phyloP scores from a whole-genome alignment of 176 grass and related monocot species.

The Carex pumila region DNA sequence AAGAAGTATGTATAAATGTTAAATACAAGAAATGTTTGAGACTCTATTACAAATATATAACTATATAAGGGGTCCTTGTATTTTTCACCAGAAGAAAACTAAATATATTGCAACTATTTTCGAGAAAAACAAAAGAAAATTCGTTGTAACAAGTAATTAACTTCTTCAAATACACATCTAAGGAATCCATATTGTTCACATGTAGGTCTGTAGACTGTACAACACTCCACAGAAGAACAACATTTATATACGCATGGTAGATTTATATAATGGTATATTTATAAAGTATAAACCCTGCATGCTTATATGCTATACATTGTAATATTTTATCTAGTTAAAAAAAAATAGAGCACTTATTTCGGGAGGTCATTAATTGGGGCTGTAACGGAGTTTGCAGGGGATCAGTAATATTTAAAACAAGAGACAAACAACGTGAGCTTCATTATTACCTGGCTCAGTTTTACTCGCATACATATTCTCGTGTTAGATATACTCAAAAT shows the following conservation, averaged over 20 bases:
- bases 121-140: not conserved
- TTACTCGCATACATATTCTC: not conserved
- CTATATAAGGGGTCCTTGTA: no score
- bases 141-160: not conserved
- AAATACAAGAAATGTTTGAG: no score
- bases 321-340: not conserved
- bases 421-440: conserved; percentile 15
- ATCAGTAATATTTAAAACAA: not conserved
- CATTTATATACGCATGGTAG: no score
- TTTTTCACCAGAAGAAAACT: not conserved
- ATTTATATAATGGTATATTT: not conserved
- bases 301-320: not conserved
- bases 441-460: not conserved
- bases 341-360: not conserved
- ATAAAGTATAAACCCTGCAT: not conserved
- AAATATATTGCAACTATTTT: not conserved
- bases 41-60: no score
- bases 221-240: no score
- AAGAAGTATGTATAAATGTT: no score
- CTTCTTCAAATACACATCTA: not conserved
- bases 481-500: not conserved
- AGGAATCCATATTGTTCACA: not conserved
- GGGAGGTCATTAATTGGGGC: not conserved
- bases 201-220: not conserved
- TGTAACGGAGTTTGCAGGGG: not conserved